Conservation (phyloP, 202 grass and related monocot genomes). For the Musa balbisiana region DNA sequence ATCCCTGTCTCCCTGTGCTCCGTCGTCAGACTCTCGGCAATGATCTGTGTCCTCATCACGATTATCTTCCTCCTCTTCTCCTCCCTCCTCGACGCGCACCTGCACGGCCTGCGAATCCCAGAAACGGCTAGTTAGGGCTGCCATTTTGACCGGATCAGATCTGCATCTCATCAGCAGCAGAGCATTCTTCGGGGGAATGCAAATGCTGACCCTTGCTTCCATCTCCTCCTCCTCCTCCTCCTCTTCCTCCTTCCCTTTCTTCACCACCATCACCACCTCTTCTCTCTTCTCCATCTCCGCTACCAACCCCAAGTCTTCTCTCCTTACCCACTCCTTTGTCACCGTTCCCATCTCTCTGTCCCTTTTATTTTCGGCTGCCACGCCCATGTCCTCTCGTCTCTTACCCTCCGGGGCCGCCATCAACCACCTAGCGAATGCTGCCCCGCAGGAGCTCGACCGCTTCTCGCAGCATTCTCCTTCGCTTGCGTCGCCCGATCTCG, state of each 20-base stretch:
- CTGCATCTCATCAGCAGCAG: conserved; percentile 91
- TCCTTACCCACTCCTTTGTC: conserved; percentile 22
- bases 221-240: conserved; percentile 41
- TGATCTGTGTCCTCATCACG: conserved; percentile 1
- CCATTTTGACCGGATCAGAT: conserved; percentile 89
- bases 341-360: conserved; percentile 37
- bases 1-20: conserved; percentile 25
- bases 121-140: conserved; percentile 57
- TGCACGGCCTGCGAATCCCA: conserved; percentile 77
- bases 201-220: conserved; percentile 70
- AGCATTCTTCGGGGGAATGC: conserved; percentile 82
- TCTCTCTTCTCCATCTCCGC: conserved; percentile 29
- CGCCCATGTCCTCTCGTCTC: conserved; percentile 33
- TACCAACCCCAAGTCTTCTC: conserved; percentile 34
- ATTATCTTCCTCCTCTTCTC: conserved; percentile 26
- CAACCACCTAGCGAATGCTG: conserved; percentile 68
- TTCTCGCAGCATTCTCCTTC: not conserved
- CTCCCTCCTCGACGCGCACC: conserved; percentile 18
- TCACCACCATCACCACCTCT: conserved; percentile 29
- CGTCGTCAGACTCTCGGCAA: conserved; percentile 3
- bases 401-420: conserved; percentile 59
- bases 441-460: conserved; percentile 43
- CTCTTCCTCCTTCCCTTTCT: conserved; percentile 18
- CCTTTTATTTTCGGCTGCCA: conserved; percentile 29
- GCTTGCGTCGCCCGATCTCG: not conserved